Conservation (phyloP, 441 rosid genomes). For the Theobroma grandiflorum region DNA sequence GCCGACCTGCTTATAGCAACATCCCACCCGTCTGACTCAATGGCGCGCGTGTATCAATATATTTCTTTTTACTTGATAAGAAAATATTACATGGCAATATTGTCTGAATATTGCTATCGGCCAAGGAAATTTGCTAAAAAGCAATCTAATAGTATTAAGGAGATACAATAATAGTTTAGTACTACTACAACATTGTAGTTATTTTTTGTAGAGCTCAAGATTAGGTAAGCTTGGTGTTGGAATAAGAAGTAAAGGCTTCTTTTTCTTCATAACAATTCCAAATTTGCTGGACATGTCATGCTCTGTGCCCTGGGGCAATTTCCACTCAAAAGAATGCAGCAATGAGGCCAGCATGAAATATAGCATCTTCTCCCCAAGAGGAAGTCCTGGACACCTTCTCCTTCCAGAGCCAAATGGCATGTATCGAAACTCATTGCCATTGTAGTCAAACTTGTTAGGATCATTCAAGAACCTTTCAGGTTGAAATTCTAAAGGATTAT, state of each 20-base stretch:
- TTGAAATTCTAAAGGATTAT: conserved; percentile 50
- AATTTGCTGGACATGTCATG: conserved; percentile 50
- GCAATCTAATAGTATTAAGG: not conserved
- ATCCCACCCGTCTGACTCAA: not conserved
- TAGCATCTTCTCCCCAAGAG: conserved; percentile 55
- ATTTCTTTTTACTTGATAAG: not conserved
- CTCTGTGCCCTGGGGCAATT: conserved; percentile 43
- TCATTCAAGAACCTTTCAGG: conserved; percentile 58
- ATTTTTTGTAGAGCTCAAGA: conserved; percentile 30
- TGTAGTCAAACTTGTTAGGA: conserved; percentile 31
- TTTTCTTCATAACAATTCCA: conserved; percentile 52
- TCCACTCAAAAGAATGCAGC: conserved; percentile 68
- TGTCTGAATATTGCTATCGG: not conserved
- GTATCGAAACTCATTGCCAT: conserved; percentile 44
- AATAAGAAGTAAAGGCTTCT: conserved; percentile 45
- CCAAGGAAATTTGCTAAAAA: not conserved
- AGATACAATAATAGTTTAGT: not conserved
- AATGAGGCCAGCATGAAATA: conserved; percentile 50
- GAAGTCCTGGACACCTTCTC: conserved; percentile 63
- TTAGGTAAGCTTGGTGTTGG: conserved; percentile 46
- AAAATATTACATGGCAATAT: not conserved
- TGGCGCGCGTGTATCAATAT: not conserved
- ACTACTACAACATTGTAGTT: not conserved
- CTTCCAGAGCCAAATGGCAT: conserved; percentile 73
- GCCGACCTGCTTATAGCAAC: not conserved